Conservation (phyloP, 2,329 filamentous ascomycete genomes). For the Pestalotiopsis sp. region DNA sequence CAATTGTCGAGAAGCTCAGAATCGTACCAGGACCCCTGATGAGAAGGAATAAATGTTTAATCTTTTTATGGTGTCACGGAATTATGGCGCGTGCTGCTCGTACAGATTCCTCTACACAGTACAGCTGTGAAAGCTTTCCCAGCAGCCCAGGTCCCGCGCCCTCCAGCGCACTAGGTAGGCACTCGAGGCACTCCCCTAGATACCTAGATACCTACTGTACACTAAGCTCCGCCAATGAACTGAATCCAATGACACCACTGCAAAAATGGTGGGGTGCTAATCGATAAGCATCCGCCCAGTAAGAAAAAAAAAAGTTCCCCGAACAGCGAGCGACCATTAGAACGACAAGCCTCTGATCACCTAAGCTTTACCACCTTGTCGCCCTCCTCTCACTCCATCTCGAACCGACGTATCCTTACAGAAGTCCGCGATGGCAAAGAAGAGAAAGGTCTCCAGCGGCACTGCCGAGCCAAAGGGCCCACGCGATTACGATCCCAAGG, state of each 20-base stretch:
- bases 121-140: too few species aligned
- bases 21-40: not conserved
- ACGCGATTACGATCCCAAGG: conserved; percentile 56
- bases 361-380: not conserved
- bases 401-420: not conserved
- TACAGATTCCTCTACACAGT: too few species aligned
- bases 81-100: too few species aligned
- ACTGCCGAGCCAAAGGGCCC: conserved; percentile 49
- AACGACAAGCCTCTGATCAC: not conserved
- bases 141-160: too few species aligned
- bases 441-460: conserved; percentile 69
- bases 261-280: conserved; percentile 5
- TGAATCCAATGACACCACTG: not conserved
- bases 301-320: not conserved
- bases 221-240: not conserved
- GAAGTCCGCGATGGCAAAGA: conserved; percentile 56
- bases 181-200: too few species aligned
- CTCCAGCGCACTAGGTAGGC: too few species aligned
- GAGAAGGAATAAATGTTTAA: not conserved
- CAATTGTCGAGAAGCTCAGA: not conserved
- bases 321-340: not conserved
- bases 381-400: not conserved
- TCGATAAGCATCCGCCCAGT: not conserved
- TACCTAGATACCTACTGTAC: not conserved
- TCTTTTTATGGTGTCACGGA: not conserved